Percentiles rank a stretch among this genome's conserved stretches.
Conservation (phyloP, 164 flowering plant genomes). For the Magnolia sinica region DNA sequence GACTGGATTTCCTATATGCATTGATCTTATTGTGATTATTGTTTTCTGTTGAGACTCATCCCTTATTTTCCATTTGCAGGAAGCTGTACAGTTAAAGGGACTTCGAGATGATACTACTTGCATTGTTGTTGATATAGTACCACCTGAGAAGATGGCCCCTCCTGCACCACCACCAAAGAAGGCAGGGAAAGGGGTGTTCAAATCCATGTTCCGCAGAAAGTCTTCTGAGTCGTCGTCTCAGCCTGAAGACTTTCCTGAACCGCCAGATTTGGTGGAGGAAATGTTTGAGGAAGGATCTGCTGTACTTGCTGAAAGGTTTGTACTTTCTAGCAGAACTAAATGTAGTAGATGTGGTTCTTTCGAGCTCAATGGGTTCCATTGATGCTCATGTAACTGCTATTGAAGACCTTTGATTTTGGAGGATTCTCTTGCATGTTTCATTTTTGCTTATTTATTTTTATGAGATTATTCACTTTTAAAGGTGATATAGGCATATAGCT, state of each 20-base stretch:
- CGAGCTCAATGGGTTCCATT: background rate
- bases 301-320: constrained; percentile 87
- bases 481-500: background rate
- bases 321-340: background rate
- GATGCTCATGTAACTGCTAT: background rate
- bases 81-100: constrained; percentile 73
- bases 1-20: background rate
- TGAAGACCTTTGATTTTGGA: background rate
- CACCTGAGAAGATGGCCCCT: constrained; percentile 61
- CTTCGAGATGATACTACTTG: constrained; percentile 97
- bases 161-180: constrained; percentile 68
- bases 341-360: background rate
- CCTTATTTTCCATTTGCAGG: constrained; percentile 43
- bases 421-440: background rate
- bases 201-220: constrained; percentile 74
- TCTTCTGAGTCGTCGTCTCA: constrained; percentile 55
- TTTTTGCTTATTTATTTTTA: background rate
- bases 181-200: constrained; percentile 73
- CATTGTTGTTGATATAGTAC: constrained; percentile 78
- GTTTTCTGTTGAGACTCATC: constrained; percentile 3
- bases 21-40: background rate
- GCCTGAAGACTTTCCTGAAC: constrained; percentile 56
- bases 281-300: constrained; percentile 95
- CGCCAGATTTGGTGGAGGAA: constrained; percentile 76
- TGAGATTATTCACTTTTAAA: background rate